These are phyloP conservation scores for Kuraishia floccosa DNA, from an alignment of 805 yeast genomes.

Conservation along the genomic window DNA sequence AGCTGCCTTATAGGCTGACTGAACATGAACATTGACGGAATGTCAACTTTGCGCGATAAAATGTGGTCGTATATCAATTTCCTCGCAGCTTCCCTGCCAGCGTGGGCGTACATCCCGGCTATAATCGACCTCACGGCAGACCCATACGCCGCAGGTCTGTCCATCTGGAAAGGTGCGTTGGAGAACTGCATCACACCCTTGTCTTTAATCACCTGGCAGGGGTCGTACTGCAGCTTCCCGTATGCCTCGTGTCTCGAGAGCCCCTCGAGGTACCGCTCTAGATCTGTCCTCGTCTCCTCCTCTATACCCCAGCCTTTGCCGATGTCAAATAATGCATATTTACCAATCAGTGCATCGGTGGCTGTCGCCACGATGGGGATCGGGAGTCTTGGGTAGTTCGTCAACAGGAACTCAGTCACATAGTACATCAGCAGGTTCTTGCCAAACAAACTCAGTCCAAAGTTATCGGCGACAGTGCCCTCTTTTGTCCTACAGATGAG, in stretches of 20 bases:
- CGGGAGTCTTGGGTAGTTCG: slow-evolving; percentile 86
- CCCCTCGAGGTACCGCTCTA: slow-evolving; percentile 56
- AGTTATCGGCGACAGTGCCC: slow-evolving; percentile 52
- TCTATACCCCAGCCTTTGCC: slow-evolving; percentile 88
- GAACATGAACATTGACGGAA: slow-evolving; percentile 67
- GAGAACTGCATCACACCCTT: slow-evolving; percentile 40
- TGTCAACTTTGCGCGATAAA: slow-evolving; percentile 71
- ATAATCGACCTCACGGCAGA: slow-evolving; percentile 72
- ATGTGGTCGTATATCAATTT: slow-evolving; percentile 65
- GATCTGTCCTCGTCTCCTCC: slow-evolving; percentile 48
- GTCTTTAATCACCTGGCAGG: slow-evolving; percentile 20
- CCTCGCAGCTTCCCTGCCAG: slow-evolving; percentile 54
- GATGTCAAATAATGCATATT: slow-evolving; percentile 48
- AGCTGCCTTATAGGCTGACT: slow-evolving; percentile 81
- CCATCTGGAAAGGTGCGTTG: slow-evolving; percentile 27
- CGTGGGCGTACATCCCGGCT: slow-evolving; percentile 72
- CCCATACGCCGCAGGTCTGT: slow-evolving; percentile 34
- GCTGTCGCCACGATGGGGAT: slow-evolving; percentile 65
- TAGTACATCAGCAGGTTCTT: slow-evolving; percentile 65
- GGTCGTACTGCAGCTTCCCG: slow-evolving; percentile 52
- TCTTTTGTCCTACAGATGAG: slow-evolving; percentile 41
- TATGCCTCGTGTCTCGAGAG: slow-evolving; percentile 57
- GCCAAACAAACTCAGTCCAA: slow-evolving; percentile 76
- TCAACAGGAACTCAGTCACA: slow-evolving; percentile 59
- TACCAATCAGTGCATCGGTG: slow-evolving; percentile 64